A percentile compares a stretch with the other conserved stretches of the same genome.
Evolutionary conservation across 2,329 filamentous ascomycete genomes (phyloP).

Genomic region (Microdochium trichocladiopsis): DNA sequence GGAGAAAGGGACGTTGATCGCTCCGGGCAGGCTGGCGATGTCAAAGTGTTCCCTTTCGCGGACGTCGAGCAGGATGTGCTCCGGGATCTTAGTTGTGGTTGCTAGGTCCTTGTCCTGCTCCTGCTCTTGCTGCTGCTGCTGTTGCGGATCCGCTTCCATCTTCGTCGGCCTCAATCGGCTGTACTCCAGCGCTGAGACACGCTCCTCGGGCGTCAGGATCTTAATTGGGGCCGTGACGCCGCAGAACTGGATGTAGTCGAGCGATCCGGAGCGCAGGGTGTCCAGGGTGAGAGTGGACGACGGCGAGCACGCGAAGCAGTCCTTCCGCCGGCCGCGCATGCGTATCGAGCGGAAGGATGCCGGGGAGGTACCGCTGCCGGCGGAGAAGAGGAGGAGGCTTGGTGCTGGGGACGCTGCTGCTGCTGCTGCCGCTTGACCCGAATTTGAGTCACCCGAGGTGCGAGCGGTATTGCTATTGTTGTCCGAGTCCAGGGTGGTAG

Average conservation of each 20-base stretch:
- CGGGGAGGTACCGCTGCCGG: conserved; percentile 24
- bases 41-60: conserved; percentile 79
- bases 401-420: conserved; percentile 14
- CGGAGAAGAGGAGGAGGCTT: conserved; percentile 41
- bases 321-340: conserved; percentile 60
- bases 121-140: not conserved
- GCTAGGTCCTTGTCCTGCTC: not conserved
- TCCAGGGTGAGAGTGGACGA: conserved; percentile 55
- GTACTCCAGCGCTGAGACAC: conserved; percentile 61
- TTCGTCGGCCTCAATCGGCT: too few relatives aligned
- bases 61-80: conserved; percentile 69
- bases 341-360: conserved; percentile 64
- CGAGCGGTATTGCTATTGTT: too few relatives aligned
- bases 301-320: conserved; percentile 72
- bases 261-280: conserved; percentile 53
- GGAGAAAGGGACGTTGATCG: conserved; percentile 68
- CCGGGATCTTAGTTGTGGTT: conserved; percentile 1
- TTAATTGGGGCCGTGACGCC: conserved; percentile 51
- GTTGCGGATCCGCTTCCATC: too few relatives aligned
- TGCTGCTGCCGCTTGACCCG: too few relatives aligned
- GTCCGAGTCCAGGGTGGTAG: too few relatives aligned
- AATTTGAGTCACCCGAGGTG: too few relatives aligned
- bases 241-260: conserved; percentile 86
- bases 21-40: conserved; percentile 68
- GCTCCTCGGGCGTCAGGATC: conserved; percentile 54